Percentiles rank a stretch among this genome's conserved stretches.
Conservation (phyloP, 192 early-diverging fungal genomes). For the Podila minutissima region DNA sequence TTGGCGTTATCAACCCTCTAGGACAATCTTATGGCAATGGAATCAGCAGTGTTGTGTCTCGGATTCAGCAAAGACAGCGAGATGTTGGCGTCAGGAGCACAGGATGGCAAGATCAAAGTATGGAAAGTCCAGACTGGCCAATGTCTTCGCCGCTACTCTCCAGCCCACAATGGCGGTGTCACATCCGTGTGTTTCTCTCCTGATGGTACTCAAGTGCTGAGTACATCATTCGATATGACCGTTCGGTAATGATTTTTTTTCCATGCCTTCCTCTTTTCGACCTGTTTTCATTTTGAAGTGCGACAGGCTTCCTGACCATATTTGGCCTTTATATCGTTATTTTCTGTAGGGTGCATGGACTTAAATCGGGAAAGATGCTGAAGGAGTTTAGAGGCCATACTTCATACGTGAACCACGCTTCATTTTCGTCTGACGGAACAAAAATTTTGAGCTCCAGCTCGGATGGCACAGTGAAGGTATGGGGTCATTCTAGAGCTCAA, state of each 20-base stretch:
- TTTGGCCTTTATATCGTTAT: not conserved
- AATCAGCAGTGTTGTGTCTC: conserved; percentile 80
- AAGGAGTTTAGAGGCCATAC: conserved; percentile 94
- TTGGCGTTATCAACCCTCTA: conserved; percentile 15
- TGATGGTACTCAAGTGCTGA: conserved; percentile 84
- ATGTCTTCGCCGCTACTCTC: conserved; percentile 74
- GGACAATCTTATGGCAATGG: conserved; percentile 94
- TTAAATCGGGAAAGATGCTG: conserved; percentile 92
- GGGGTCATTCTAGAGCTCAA: not conserved
- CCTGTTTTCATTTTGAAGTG: no score
- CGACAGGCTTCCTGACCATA: not conserved
- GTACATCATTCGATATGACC: conserved; percentile 81
- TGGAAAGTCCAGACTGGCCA: conserved; percentile 87
- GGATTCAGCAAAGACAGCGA: conserved; percentile 83
- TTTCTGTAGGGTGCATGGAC: conserved; percentile 78
- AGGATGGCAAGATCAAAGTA: conserved; percentile 87
- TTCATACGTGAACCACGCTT: conserved; percentile 85
- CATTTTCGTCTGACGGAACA: conserved; percentile 76
- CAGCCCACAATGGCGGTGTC: conserved; percentile 89
- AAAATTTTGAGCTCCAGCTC: conserved; percentile 82
- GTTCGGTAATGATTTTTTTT: conserved; percentile 58
- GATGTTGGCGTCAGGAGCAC: conserved; percentile 83
- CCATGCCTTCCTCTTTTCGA: no score
- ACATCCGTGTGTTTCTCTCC: conserved; percentile 81
- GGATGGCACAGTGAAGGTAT: conserved; percentile 89